Evolutionary conservation across 2,329 filamentous ascomycete genomes (phyloP).

Genomic region (Trichoderma oligosporum): DNA sequence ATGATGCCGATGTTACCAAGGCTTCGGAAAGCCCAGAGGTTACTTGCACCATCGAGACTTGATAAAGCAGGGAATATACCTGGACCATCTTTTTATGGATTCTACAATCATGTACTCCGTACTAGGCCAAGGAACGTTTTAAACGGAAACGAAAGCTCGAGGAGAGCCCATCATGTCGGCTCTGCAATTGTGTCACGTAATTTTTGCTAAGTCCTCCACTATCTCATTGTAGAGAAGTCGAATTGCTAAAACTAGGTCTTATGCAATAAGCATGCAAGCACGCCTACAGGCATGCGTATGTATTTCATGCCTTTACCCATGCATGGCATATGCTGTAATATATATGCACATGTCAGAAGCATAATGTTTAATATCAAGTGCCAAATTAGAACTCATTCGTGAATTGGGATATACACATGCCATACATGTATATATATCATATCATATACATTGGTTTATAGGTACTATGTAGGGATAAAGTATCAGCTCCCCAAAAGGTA

Average conservation of each 20-base stretch:
- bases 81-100: background rate
- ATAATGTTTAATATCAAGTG: background rate
- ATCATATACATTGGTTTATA: background rate
- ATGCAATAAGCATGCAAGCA: slow-evolving; percentile 4
- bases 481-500: background rate
- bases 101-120: background rate
- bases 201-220: no score
- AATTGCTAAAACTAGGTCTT: no score
- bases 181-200: no score
- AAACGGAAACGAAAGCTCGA: background rate
- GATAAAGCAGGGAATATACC: background rate
- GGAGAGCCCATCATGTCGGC: no score
- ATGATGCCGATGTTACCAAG: background rate
- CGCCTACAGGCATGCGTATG: background rate
- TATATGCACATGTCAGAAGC: slow-evolving; percentile 13
- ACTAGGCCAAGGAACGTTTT: background rate
- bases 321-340: slow-evolving; percentile 6
- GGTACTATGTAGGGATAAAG: background rate
- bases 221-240: no score
- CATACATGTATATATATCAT: background rate
- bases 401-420: background rate
- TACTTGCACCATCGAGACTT: background rate
- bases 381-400: background rate
- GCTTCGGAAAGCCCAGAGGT: background rate
- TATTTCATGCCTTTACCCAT: slow-evolving; percentile 15